Percentiles rank a stretch among this genome's conserved stretches.
These are phyloP conservation scores for Spongiforma sp. DNA, from an alignment of 1,284 basidiomycete species.

Conservation along the genomic window DNA sequence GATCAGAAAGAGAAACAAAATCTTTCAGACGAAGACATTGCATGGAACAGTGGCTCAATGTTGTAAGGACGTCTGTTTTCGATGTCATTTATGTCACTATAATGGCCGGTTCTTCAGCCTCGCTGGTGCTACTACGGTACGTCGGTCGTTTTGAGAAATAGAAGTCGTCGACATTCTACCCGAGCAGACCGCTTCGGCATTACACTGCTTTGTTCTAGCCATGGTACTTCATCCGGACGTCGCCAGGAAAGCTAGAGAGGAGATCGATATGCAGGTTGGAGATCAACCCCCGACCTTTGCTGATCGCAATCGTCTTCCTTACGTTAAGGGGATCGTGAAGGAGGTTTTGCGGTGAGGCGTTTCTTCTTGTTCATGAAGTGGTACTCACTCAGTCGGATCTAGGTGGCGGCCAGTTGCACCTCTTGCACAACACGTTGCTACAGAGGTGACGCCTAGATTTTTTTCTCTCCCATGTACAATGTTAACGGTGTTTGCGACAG, in stretches of 20 bases:
- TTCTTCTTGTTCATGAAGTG: no score
- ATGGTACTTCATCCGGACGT: constrained; percentile 13
- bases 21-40: constrained; percentile 16
- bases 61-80: constrained; percentile 4
- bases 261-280: no score
- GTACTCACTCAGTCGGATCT: not conserved
- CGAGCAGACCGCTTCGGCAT: constrained; percentile 5
- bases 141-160: not conserved
- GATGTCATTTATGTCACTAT: not conserved
- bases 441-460: constrained; percentile 1
- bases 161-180: not conserved
- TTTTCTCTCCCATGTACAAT: not conserved
- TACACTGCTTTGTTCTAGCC: constrained; percentile 12
- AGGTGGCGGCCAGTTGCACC: constrained; percentile 16
- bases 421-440: constrained; percentile 11
- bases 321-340: no score
- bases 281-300: no score
- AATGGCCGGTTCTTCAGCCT: no score
- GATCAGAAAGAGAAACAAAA: constrained; percentile 4
- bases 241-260: not conserved
- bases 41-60: not conserved
- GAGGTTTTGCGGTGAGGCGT: no score
- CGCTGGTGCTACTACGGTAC: constrained; percentile 12
- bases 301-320: no score
- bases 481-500: not conserved